phyloP scores from a whole-genome alignment of 257 asterid species.

The Eustoma russellianum region DNA sequence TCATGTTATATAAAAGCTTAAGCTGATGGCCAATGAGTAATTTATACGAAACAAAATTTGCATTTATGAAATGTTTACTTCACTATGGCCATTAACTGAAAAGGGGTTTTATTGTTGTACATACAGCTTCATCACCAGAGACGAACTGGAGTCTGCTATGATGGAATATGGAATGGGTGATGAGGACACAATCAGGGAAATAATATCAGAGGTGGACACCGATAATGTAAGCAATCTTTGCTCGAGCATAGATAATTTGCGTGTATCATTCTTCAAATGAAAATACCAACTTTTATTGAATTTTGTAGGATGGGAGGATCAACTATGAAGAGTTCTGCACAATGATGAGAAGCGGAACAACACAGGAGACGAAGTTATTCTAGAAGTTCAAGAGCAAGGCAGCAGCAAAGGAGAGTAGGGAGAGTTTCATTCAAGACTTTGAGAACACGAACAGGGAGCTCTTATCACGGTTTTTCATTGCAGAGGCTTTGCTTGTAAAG shows the following conservation, averaged over 20 bases:
- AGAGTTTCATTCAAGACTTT: slow-evolving; percentile 1
- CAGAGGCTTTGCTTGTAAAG: not conserved
- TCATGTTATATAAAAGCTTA: not conserved
- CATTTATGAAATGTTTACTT: too few relatives aligned
- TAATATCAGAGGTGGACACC: slow-evolving; percentile 77
- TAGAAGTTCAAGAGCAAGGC: slow-evolving; percentile 9
- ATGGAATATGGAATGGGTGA: slow-evolving; percentile 82
- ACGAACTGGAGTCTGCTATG: slow-evolving; percentile 76
- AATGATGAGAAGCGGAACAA: slow-evolving; percentile 89
- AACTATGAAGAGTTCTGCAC: slow-evolving; percentile 86
- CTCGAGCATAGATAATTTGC: not conserved
- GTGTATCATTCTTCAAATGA: not conserved
- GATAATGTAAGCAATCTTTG: slow-evolving; percentile 58
- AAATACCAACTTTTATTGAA: not conserved
- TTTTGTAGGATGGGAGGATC: slow-evolving; percentile 65
- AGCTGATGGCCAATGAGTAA: too few relatives aligned
- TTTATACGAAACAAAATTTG: too few relatives aligned
- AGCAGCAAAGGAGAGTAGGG: not conserved
- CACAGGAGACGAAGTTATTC: slow-evolving; percentile 43
- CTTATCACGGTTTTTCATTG: not conserved
- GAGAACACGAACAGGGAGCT: not conserved
- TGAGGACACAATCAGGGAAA: slow-evolving; percentile 64
- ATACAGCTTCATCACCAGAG: slow-evolving; percentile 63
- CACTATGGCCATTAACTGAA: too few relatives aligned
- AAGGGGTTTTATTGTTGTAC: not conserved